phyloP scores from a whole-genome alignment of 2,329 filamentous ascomycete genomes.

The Pseudovirgaria hyperparasitica region DNA sequence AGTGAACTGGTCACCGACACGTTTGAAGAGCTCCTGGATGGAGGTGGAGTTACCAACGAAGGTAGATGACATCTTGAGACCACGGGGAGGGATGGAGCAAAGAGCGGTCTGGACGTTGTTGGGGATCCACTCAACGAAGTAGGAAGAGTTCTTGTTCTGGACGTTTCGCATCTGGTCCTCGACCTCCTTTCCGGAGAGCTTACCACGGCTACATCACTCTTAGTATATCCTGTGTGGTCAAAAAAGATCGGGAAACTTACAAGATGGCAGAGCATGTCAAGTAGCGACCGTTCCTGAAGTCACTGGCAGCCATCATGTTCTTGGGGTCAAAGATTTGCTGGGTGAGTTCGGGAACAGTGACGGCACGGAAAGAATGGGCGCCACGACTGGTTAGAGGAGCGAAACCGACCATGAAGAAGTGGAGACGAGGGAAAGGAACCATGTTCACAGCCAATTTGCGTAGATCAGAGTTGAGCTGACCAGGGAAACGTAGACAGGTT shows the following conservation, averaged over 20 bases:
- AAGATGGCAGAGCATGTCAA: constrained; percentile 99
- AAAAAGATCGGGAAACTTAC: constrained; percentile 28
- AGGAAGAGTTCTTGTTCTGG: constrained; percentile 98
- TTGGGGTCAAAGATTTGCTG: constrained; percentile 99
- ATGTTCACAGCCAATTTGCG: constrained; percentile 99
- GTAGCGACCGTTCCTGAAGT: constrained; percentile 99
- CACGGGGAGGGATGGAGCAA: constrained; percentile 95
- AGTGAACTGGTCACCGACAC: constrained; percentile 98
- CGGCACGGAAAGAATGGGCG: constrained; percentile 90
- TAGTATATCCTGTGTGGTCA: constrained; percentile 13
- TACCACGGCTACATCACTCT: constrained; percentile 60
- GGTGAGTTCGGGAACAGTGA: constrained; percentile 94
- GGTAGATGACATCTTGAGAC: constrained; percentile 97
- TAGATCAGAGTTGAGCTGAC: constrained; percentile 99
- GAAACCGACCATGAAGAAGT: constrained; percentile 99
- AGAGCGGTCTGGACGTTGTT: constrained; percentile 99
- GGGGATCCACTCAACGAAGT: constrained; percentile 99
- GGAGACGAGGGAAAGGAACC: constrained; percentile 99
- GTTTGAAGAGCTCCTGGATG: constrained; percentile 99
- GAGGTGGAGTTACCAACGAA: constrained; percentile 99
- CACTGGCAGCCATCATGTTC: constrained; percentile 99
- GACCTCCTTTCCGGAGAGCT: constrained; percentile 99
- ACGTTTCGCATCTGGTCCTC: constrained; percentile 99
- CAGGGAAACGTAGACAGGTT: constrained; percentile 96
- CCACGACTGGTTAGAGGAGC: constrained; percentile 91